A percentile compares a stretch with the other conserved stretches of the same genome.
phyloP scores from a whole-genome alignment of 1,139 yeast species.

The Kurtzmaniella quercitrusa region DNA sequence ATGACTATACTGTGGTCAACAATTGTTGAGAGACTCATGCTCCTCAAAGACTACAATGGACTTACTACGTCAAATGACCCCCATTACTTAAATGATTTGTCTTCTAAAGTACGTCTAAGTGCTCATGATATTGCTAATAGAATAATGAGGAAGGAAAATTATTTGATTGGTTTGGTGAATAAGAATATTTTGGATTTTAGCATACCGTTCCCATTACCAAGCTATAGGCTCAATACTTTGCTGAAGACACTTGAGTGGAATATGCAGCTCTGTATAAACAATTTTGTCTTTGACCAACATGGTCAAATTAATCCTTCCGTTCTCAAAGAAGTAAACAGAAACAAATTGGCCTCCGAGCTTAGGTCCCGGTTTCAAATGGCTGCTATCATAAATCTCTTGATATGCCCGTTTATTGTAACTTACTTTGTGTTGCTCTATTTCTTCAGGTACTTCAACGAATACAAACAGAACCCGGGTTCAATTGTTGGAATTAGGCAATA shows the following conservation, averaged over 20 bases:
- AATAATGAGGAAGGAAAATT: slow-evolving; percentile 92
- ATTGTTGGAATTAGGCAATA: slow-evolving; percentile 78
- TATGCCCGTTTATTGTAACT: slow-evolving; percentile 82
- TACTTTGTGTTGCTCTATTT: slow-evolving; percentile 82
- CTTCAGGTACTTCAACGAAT: slow-evolving; percentile 89
- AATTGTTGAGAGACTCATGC: slow-evolving; percentile 74
- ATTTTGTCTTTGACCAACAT: slow-evolving; percentile 75
- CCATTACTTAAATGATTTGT: slow-evolving; percentile 48
- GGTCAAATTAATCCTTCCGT: slow-evolving; percentile 81
- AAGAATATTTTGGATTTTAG: slow-evolving; percentile 69
- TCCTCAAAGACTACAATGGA: slow-evolving; percentile 77
- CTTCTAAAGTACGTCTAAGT: slow-evolving; percentile 70
- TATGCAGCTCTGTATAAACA: slow-evolving; percentile 79
- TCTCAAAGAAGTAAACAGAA: slow-evolving; percentile 68
- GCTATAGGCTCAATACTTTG: slow-evolving; percentile 26
- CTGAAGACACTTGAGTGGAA: slow-evolving; percentile 96
- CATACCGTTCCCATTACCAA: slow-evolving; percentile 28
- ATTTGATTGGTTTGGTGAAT: slow-evolving; percentile 83
- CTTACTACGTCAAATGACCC: slow-evolving; percentile 36
- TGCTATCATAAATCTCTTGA: slow-evolving; percentile 73
- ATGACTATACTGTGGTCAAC: slow-evolving; percentile 94
- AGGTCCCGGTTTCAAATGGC: slow-evolving; percentile 80
- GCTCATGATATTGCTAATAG: slow-evolving; percentile 95
- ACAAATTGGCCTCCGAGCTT: slow-evolving; percentile 64
- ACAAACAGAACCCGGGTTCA: slow-evolving; percentile 81